Evolutionary conservation across 2,329 filamentous ascomycete genomes (phyloP), one percentile per base, ranked within the genome.

Genomic region (Neonectria coccinea): DNA sequence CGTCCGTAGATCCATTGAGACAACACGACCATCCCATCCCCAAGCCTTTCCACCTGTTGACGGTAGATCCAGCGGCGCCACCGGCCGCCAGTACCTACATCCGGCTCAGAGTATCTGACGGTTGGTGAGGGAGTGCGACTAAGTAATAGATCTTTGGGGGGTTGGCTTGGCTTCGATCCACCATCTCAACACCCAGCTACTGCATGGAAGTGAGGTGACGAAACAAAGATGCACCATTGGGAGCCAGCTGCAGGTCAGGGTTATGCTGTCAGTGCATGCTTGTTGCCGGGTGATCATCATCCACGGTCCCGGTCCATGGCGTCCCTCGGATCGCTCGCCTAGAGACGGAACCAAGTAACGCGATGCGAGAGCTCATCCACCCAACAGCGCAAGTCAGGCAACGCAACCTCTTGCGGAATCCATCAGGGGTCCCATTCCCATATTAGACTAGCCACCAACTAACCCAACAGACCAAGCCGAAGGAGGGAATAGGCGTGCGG

Each of bases 261-360:
- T 41, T 33, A 57, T 44, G 59, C 31, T 62, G 41, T 22, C 59
- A 53, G 22, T 62, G 59, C 59, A 62, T 44, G 31, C 25, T 18
- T 61, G 44, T 31, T 36, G 39, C 58, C 65, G 58, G 60, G 62
- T 64, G 56, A 48, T 39, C 60, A 64, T 65, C 68, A 65, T 56
- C 71, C 70, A 73, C 56, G 50, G 56, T 70, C 71, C 71, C 65
- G 71, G 68, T 67, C 36, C 60, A 41, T 73, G 71, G 71, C 62
- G 65, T 60, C 39, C 55, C 60, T 56, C 20, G 27, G 48, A 36
- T 52, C 45, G 51, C 29, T 56, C 33, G 20, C 22, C 36, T 60
- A 29, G 59, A 67, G 59, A 61, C 39, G 59, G 64, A 62, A 57
- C 20, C 48, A 47, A 64, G 47, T 52, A 58, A 51, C 45, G 64